Evolutionary conservation across 2,329 filamentous ascomycete genomes (phyloP).

Genomic region (Fusarium duplospermum): DNA sequence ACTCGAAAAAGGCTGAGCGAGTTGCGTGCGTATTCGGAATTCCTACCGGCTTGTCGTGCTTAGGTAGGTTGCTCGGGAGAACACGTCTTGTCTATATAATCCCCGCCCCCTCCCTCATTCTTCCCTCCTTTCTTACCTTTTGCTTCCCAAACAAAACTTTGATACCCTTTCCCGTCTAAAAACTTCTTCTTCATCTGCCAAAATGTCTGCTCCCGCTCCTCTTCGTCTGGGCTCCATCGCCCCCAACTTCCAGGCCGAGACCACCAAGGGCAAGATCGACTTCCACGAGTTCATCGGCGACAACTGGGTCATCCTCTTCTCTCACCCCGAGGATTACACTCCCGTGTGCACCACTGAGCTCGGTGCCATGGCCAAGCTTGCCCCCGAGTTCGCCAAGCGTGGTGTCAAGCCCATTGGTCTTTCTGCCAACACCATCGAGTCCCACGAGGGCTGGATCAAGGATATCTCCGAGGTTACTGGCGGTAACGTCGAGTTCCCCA

Average conservation of each 20-base stretch:
- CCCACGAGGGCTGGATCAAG: conserved; percentile 89
- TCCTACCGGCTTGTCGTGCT: neutral
- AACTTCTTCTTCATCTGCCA: neutral
- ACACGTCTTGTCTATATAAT: conserved; percentile 31
- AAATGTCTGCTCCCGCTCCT: conserved; percentile 49
- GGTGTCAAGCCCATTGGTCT: conserved; percentile 93
- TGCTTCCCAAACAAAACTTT: neutral
- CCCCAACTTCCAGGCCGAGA: conserved; percentile 87
- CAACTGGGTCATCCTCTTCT: conserved; percentile 86
- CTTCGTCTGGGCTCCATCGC: conserved; percentile 75
- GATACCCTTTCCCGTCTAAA: neutral
- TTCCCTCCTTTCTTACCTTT: neutral
- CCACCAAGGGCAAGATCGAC: conserved; percentile 80
- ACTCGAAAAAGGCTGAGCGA: conserved; percentile 3
- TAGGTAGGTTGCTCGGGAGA: neutral
- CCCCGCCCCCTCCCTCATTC: conserved; percentile 8
- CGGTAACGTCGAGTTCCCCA: conserved; percentile 78
- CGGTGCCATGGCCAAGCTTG: conserved; percentile 89
- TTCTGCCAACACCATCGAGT: conserved; percentile 85
- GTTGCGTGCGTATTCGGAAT: neutral
- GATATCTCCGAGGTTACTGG: conserved; percentile 86
- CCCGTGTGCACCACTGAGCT: conserved; percentile 97
- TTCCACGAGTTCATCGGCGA: conserved; percentile 85
- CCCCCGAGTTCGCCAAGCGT: conserved; percentile 87
- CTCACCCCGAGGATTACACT: conserved; percentile 90